Evolutionary conservation across 225 moss, liverwort and hornwort species (phyloP).

Genomic region (Polytrichum commune): DNA sequence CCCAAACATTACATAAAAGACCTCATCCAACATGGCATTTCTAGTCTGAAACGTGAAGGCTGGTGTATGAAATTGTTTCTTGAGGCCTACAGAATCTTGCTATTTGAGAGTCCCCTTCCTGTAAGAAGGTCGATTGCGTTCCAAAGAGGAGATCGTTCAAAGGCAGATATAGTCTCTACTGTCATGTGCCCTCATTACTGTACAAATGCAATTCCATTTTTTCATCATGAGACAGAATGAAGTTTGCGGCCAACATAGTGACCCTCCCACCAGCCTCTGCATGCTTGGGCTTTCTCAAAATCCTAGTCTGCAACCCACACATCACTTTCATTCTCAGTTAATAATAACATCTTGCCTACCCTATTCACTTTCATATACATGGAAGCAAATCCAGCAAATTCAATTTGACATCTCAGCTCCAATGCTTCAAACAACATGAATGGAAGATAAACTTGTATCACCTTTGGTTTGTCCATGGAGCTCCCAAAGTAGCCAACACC

Average conservation of each 20-base stretch:
- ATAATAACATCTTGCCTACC: not conserved
- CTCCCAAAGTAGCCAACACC: conserved; percentile 90
- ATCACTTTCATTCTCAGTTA: not conserved
- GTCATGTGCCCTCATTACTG: too few species aligned
- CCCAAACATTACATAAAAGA: too few species aligned
- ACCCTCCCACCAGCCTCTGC: conserved; percentile 37
- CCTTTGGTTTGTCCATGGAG: conserved; percentile 86
- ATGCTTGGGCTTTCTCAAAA: conserved; percentile 43
- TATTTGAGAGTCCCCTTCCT: too few species aligned
- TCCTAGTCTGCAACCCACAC: conserved; percentile 59
- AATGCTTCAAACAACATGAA: not conserved
- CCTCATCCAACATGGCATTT: too few species aligned
- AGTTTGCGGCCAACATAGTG: conserved; percentile 64
- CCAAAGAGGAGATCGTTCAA: too few species aligned
- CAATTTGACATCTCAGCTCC: not conserved
- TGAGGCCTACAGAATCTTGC: too few species aligned
- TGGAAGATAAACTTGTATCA: conserved; percentile 13
- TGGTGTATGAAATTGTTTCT: too few species aligned
- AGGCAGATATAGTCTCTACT: too few species aligned
- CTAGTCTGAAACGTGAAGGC: too few species aligned
- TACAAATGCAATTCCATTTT: too few species aligned
- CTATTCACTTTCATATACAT: not conserved
- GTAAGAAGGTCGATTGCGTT: too few species aligned
- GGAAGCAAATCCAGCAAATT: not conserved
- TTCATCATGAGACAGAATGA: not conserved